phyloP scores from a whole-genome alignment of 148 eudicot species.

The Silene conica region DNA sequence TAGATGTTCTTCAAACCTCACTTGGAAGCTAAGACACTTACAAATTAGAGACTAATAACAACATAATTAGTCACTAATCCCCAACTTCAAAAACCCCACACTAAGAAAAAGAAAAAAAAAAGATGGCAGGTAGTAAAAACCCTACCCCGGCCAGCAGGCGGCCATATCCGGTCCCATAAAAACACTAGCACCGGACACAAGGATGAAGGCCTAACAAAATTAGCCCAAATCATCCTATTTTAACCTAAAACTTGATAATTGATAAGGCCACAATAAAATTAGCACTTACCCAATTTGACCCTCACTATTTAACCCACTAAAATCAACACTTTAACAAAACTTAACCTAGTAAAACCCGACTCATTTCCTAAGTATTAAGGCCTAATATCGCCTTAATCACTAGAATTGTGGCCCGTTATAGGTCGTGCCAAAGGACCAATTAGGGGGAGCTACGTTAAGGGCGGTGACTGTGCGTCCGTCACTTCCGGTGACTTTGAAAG shows the following conservation, averaged over 20 bases:
- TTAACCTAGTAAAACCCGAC: conserved; percentile 3
- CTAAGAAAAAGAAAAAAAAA: neutral
- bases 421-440: conserved; percentile 72
- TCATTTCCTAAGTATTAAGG: neutral
- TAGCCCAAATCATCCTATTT: conserved; percentile 14
- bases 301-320: neutral
- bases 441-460: conserved; percentile 53
- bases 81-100: neutral
- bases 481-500: conserved; percentile 69
- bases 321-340: too few species aligned
- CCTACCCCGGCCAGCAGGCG: conserved; percentile 26
- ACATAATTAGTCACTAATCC: conserved; percentile 10
- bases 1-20: conserved; percentile 8
- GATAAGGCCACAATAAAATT: conserved; percentile 35
- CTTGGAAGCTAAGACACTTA: neutral
- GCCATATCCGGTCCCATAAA: conserved; percentile 23
- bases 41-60: conserved; percentile 14
- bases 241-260: conserved; percentile 8
- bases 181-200: conserved; percentile 23
- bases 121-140: conserved; percentile 24
- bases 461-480: conserved; percentile 54
- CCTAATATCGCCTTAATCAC: conserved; percentile 1
- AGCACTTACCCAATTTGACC: conserved; percentile 30
- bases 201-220: too few species aligned
- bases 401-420: conserved; percentile 52